phyloP scores from a whole-genome alignment of 768 basidiomycete species.

The Pulveroboletus sp. region DNA sequence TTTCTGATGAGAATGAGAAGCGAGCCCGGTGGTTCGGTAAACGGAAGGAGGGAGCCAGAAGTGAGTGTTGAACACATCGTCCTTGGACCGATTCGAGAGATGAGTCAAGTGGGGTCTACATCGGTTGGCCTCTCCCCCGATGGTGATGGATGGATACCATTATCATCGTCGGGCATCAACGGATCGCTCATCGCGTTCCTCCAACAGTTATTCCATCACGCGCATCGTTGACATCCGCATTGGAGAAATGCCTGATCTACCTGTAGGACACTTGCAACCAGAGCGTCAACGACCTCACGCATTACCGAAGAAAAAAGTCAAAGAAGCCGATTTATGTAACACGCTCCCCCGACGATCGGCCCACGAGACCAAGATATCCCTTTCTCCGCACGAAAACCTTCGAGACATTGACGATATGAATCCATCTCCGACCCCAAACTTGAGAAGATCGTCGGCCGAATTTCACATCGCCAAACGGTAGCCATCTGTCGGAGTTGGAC shows the following conservation, averaged over 20 bases:
- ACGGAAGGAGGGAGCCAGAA: background rate
- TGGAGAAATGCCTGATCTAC: too few species aligned
- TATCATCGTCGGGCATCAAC: background rate
- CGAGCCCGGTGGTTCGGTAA: background rate
- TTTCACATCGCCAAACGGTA: conserved; percentile 7
- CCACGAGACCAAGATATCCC: too few species aligned
- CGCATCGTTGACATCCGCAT: too few species aligned
- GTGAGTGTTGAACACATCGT: too few species aligned
- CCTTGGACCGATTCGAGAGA: background rate
- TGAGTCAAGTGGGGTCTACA: too few species aligned
- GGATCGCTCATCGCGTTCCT: background rate
- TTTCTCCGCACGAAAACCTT: background rate
- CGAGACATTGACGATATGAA: background rate
- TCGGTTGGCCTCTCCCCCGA: background rate
- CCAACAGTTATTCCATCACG: too few species aligned
- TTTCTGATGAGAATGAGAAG: conserved; percentile 10
- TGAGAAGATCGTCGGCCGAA: background rate
- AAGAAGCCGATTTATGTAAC: too few species aligned
- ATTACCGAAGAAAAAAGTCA: background rate
- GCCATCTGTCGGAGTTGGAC: background rate
- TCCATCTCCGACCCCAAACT: background rate
- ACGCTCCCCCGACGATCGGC: background rate
- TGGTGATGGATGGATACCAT: too few species aligned
- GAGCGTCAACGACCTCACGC: too few species aligned
- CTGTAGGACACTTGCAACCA: too few species aligned